These are phyloP conservation scores for Penicillium sp. DNA, from an alignment of 2,329 filamentous ascomycete species.

Conservation along the genomic window DNA sequence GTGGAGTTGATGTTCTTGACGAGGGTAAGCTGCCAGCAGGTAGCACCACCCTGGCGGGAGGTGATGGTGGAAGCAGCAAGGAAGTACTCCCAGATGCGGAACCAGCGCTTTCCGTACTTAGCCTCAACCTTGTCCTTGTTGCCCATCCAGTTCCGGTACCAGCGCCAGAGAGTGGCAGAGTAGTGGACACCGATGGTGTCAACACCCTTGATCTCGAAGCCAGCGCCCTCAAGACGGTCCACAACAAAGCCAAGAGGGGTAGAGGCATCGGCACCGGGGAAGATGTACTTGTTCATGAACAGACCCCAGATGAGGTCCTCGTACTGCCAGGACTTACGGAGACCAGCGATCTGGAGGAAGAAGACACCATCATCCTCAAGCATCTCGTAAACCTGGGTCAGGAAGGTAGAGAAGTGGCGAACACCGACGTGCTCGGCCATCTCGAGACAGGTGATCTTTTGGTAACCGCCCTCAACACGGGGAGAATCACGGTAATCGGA, in stretches of 20 bases:
- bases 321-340: slow-evolving; percentile 95
- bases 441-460: slow-evolving; percentile 96
- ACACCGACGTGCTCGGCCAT: slow-evolving; percentile 99
- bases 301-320: slow-evolving; percentile 97
- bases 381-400: slow-evolving; percentile 89
- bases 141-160: slow-evolving; percentile 98
- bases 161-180: slow-evolving; percentile 92
- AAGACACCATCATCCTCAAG: slow-evolving; percentile 94
- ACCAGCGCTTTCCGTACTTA: slow-evolving; percentile 96
- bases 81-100: slow-evolving; percentile 93
- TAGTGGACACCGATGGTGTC: slow-evolving; percentile 97
- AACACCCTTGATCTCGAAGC: slow-evolving; percentile 85
- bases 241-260: slow-evolving; percentile 88
- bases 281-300: slow-evolving; percentile 99
- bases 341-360: slow-evolving; percentile 92
- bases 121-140: slow-evolving; percentile 89
- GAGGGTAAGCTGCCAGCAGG: slow-evolving; percentile 81
- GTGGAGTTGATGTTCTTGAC: slow-evolving; percentile 90
- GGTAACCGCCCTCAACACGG: slow-evolving; percentile 72
- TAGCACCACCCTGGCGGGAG: slow-evolving; percentile 78
- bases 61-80: slow-evolving; percentile 80
- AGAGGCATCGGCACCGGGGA: slow-evolving; percentile 93
- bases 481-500: slow-evolving; percentile 97
- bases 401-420: slow-evolving; percentile 77
- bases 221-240: slow-evolving; percentile 78